Base-by-base conservation (phyloP, 176 grass and related monocot genomes). In the Themeda triandra region DNA sequence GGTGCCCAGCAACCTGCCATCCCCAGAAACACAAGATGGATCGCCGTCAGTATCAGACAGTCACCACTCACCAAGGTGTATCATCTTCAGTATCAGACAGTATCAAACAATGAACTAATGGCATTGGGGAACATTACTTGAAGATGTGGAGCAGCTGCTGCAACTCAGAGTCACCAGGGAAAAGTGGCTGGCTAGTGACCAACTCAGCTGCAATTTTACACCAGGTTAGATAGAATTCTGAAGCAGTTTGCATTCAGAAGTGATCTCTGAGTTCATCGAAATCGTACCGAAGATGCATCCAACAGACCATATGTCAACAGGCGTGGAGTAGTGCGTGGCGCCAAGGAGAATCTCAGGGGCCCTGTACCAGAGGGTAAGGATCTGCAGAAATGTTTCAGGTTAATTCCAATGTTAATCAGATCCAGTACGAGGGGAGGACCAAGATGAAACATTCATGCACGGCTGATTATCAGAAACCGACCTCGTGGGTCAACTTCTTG, bases 401-500 rank as follows among this genome's bases (percentile, higher is more conserved):
- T 58, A 58, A 64, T 7, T 17, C 5, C 18, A 9, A 73, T 56
- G 37, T 10, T 2, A 70, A 31, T 41, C 15, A 49, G 54, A 85
- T 82, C 29, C 21, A 36, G 35, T 30, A 54, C 5, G 7, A 36
- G 35, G 25, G 19, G n/a, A 30, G 21, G 76, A 73, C 53, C 14
- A 65, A 17, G 19, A 24, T 28, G 27, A 58, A 63, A 2, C 18
- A 80, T 8, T 29, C 6, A 35, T 81, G 18, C 11, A 8, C 21
- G 19, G 17, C 23, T 29, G 28, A 24, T 59, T n/a, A n/a, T n/a
- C n/a, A 7, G 70, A 29, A 0, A 45, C 46, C 18, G 53, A 98
- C 96, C 93, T 98, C 96, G 56, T 99, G 96, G 21, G 96, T 99
- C 83, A 94, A 99, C 75, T 99, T 99, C 87, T 99, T 96, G 40